Evolutionary conservation across 306 rosid genomes (phyloP), one percentile per base, ranked within the genome.

Genomic region (Crotalaria pallida): DNA sequence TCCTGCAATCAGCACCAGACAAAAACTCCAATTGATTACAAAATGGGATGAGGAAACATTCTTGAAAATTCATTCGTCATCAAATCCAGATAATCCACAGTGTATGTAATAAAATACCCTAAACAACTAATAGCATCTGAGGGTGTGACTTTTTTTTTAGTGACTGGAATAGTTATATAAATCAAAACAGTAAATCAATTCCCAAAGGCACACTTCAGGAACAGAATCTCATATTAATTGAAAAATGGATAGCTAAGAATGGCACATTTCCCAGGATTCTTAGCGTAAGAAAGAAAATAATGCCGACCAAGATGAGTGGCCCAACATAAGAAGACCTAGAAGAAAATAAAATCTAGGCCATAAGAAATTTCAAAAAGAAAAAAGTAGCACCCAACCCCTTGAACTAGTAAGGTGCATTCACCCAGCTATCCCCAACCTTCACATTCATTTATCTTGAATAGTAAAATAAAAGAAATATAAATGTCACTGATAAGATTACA

Each of bases 1-100:
- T 95, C 99, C 99, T 95, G 96, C 81, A 69, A 90, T 57, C 58
- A 85, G 69, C 68, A 76, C 65, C 65, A 67, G 18, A 56, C 58
- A 49, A 18, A 22, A 73, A 64, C 44, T 56, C 50, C 72, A n/a
- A 65, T 21, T 26, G 21, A 53, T 73, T 40, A 18, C 1, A 24
- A 48, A 43, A 27, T 59, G 16, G 50, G 47, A 11, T 34, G 15
- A 41, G 3, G 29, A 64, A 34, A 17, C 72, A 62, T 24, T 51
- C 16, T 43, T 10, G 40, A 29, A 26, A 34, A 65, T 74, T 67
- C 43, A 77, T 47, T 47, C 23, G 15, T 26, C 51, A 67, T 31
- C 31, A 72, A 24, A 67, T 51, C 33, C 43, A 59, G 17, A 52
- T 40, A 40, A 40, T 29, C 23, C 38, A 43, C 44, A 52, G 33